phyloP scores from a whole-genome alignment of 2,329 filamentous ascomycete genomes.

The Diplodia corticola region DNA sequence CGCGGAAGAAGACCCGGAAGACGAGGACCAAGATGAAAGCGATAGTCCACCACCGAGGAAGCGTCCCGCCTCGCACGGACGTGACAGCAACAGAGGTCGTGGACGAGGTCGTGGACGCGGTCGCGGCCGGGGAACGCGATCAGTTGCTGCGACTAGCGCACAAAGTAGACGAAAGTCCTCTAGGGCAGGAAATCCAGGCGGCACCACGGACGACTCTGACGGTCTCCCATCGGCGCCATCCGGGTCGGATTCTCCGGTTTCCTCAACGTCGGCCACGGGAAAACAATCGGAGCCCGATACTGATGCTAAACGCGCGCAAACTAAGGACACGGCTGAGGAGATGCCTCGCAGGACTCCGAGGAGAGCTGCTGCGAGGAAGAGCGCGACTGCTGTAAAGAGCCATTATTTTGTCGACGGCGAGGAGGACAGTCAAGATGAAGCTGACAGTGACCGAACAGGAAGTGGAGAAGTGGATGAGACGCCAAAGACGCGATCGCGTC shows the following conservation, averaged over 20 bases:
- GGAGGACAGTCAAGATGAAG: not conserved
- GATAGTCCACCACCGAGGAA: slow-evolving; percentile 6
- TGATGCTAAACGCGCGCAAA: not conserved
- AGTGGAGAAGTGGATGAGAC: slow-evolving; percentile 6
- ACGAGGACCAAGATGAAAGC: slow-evolving; percentile 21
- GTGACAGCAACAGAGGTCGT: slow-evolving; percentile 18
- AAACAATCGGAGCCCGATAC: not conserved
- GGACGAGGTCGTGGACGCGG: slow-evolving; percentile 24
- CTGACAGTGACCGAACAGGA: not conserved
- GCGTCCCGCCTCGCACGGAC: not conserved
- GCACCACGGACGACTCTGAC: not conserved
- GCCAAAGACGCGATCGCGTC: not conserved
- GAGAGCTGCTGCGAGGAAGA: slow-evolving; percentile 23
- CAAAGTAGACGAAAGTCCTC: not conserved
- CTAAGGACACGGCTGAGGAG: not conserved
- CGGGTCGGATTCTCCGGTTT: not conserved
- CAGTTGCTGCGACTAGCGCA: not conserved
- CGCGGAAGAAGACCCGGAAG: not conserved
- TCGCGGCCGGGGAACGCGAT: slow-evolving; percentile 26
- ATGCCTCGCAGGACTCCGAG: slow-evolving; percentile 3
- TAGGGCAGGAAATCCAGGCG: not conserved
- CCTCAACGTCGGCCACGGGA: not conserved
- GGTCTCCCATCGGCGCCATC: not conserved
- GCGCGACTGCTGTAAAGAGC: slow-evolving; percentile 23
- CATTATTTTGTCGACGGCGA: slow-evolving; percentile 22